These are phyloP conservation scores for Annona cherimola DNA, from an alignment of 164 flowering plant genomes.

Conservation along the genomic window DNA sequence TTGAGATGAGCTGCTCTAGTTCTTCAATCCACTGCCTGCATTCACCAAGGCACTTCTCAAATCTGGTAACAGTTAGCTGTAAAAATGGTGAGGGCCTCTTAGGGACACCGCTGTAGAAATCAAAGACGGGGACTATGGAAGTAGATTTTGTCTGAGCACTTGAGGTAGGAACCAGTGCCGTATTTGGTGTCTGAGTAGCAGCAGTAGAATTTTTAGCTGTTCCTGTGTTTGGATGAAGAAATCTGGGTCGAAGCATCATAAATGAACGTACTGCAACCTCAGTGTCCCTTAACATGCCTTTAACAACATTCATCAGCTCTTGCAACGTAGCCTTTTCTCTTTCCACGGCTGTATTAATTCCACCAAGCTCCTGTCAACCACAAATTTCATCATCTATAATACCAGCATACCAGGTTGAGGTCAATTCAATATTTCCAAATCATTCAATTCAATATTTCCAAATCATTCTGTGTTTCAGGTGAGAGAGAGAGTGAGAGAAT, in stretches of 20 bases:
- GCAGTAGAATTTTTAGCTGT: slow-evolving; percentile 36
- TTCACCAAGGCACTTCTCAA: slow-evolving; percentile 72
- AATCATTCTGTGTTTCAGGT: no score
- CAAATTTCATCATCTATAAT: neutral
- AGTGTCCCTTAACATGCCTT: slow-evolving; percentile 75
- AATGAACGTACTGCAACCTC: slow-evolving; percentile 91
- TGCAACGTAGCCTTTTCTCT: slow-evolving; percentile 66
- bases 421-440: no score
- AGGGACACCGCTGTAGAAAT: slow-evolving; percentile 87
- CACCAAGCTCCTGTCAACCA: slow-evolving; percentile 79
- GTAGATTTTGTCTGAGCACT: slow-evolving; percentile 38
- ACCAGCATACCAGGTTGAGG: no score
- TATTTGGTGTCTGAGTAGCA: slow-evolving; percentile 53
- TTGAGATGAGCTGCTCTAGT: slow-evolving; percentile 73
- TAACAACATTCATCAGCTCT: slow-evolving; percentile 64
- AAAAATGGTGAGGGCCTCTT: slow-evolving; percentile 85
- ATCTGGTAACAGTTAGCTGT: slow-evolving; percentile 70
- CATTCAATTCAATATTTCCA: no score
- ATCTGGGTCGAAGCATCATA: slow-evolving; percentile 83
- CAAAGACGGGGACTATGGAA: slow-evolving; percentile 62
- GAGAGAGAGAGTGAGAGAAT: no score
- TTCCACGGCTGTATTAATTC: slow-evolving; percentile 72
- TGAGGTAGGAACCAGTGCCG: slow-evolving; percentile 33
- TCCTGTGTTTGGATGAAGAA: slow-evolving; percentile 46
- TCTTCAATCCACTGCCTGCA: slow-evolving; percentile 97